Evolutionary conservation across 2,329 filamentous ascomycete species (phyloP).

Genomic region (Pseudogymnoascus sp.): DNA sequence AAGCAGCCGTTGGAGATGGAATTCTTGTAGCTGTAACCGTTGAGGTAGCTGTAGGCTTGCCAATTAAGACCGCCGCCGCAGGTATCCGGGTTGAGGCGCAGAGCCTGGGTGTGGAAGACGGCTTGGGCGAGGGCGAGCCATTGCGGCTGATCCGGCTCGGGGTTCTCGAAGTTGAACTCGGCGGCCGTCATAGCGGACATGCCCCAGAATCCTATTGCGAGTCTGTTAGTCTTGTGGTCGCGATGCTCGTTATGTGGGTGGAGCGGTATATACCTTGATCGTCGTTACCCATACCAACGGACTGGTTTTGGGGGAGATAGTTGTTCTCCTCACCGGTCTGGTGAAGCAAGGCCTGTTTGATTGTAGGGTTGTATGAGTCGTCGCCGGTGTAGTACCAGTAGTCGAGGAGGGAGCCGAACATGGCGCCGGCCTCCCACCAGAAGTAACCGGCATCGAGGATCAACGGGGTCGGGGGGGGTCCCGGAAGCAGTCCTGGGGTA

Average conservation of each 20-base stretch:
- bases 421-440: slow-evolving; percentile 63
- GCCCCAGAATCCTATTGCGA: slow-evolving; percentile 50
- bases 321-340: slow-evolving; percentile 63
- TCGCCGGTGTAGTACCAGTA: slow-evolving; percentile 79
- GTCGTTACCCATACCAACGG: slow-evolving; percentile 52
- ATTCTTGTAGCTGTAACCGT: slow-evolving; percentile 69
- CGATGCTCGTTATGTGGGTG: not conserved
- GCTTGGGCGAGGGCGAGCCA: slow-evolving; percentile 68
- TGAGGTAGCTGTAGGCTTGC: slow-evolving; percentile 79
- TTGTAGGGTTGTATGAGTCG: slow-evolving; percentile 40
- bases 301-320: slow-evolving; percentile 70
- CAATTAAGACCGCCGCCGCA: slow-evolving; percentile 69
- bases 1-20: slow-evolving; percentile 54
- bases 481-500: slow-evolving; percentile 40
- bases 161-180: slow-evolving; percentile 54
- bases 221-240: not conserved
- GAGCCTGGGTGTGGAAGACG: slow-evolving; percentile 69
- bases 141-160: slow-evolving; percentile 44
- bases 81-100: slow-evolving; percentile 56
- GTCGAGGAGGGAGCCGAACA: slow-evolving; percentile 60
- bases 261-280: slow-evolving; percentile 41
- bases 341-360: slow-evolving; percentile 60
- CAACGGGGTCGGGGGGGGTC: slow-evolving; percentile 17
- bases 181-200: slow-evolving; percentile 61
- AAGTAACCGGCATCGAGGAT: slow-evolving; percentile 32